These are phyloP conservation scores for Flaveria brownii DNA, from an alignment of 129 eudicot species.

Conservation along the genomic window DNA sequence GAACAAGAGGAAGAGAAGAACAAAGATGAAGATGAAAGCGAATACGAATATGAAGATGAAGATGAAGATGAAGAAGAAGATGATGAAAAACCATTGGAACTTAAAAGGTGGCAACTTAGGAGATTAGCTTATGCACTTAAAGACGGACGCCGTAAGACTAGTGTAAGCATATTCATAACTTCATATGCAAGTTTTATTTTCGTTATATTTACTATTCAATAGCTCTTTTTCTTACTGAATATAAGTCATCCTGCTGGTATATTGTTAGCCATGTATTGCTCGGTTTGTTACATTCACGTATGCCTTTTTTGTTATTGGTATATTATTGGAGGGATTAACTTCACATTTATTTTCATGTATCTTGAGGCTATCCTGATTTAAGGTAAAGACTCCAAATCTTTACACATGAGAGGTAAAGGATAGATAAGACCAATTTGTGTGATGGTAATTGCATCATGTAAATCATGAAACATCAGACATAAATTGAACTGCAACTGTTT, in stretches of 20 bases:
- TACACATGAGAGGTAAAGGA: neutral
- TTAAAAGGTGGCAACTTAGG: constrained; percentile 83
- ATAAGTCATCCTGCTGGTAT: constrained; percentile 15
- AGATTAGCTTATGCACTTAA: constrained; percentile 87
- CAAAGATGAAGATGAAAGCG: constrained; percentile 4
- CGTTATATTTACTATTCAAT: neutral
- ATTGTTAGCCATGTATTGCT: constrained; percentile 1
- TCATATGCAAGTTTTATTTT: constrained; percentile 2
- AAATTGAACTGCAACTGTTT: neutral
- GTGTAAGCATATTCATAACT: constrained; percentile 47
- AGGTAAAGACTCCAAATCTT: neutral
- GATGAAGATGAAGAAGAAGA: constrained; percentile 44
- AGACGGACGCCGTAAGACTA: constrained; percentile 84
- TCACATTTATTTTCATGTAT: neutral
- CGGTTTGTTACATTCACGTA: constrained; percentile 4
- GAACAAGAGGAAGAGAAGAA: constrained; percentile 36
- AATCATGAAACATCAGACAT: neutral
- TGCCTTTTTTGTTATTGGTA: constrained; percentile 10
- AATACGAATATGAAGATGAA: constrained; percentile 13
- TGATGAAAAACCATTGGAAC: constrained; percentile 50
- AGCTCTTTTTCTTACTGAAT: neutral
- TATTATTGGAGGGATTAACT: constrained; percentile 10
- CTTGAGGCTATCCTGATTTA: constrained; percentile 4
- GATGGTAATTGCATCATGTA: neutral
- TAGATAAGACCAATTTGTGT: neutral